Evolutionary conservation across 1,284 basidiomycete genomes (phyloP).

Genomic region (Trametes pubescens): DNA sequence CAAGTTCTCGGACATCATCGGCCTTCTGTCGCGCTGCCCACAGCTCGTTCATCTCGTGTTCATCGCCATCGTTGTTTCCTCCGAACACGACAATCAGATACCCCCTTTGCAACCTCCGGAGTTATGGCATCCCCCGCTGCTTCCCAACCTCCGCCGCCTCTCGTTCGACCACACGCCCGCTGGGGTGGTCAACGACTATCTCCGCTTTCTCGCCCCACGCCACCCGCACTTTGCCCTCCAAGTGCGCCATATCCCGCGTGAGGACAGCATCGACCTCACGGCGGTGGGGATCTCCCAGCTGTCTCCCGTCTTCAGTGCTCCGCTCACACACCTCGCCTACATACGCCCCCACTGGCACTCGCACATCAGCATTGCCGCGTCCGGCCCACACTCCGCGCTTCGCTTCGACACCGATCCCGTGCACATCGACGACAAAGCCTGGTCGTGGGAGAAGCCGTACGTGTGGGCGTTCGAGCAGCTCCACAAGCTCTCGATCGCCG

Average conservation of each 20-base stretch:
- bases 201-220: background rate
- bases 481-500: background rate
- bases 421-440: background rate
- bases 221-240: background rate
- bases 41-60: background rate
- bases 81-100: no score
- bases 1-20: background rate
- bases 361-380: background rate
- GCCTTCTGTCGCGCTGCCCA: background rate
- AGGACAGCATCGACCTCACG: background rate
- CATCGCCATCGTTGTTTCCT: background rate
- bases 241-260: background rate
- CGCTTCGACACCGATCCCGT: background rate
- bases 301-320: background rate
- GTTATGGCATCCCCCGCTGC: background rate
- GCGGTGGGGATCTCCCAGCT: background rate
- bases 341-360: background rate
- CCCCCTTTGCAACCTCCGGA: background rate
- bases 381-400: background rate
- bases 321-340: background rate
- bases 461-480: background rate
- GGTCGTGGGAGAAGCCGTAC: background rate
- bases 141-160: background rate
- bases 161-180: background rate
- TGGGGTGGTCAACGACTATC: background rate